phyloP scores from a whole-genome alignment of 345 rosid species.

The Melaleuca quinquenervia region DNA sequence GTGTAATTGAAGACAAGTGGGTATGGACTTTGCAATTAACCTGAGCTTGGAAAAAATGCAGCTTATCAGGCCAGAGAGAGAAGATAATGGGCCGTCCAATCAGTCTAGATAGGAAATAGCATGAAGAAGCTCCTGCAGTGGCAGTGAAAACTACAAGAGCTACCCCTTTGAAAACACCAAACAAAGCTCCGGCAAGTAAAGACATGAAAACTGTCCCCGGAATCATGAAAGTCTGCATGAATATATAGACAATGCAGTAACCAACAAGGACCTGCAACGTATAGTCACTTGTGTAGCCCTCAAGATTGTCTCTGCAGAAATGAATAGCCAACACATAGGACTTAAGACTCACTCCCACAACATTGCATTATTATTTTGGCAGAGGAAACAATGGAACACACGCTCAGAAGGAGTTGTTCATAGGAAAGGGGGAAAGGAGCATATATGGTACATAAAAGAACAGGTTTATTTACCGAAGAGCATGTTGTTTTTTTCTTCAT shows the following conservation, averaged over 20 bases:
- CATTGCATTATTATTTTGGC: neutral
- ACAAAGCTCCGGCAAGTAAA: conserved; percentile 88
- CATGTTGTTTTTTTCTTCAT: neutral
- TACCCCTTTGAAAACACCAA: conserved; percentile 82
- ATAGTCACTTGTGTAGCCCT: conserved; percentile 80
- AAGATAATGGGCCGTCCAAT: conserved; percentile 78
- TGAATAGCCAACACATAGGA: neutral
- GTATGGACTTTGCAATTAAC: conserved; percentile 12
- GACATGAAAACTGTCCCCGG: conserved; percentile 95
- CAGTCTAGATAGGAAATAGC: conserved; percentile 73
- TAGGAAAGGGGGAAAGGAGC: neutral
- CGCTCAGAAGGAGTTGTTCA: neutral
- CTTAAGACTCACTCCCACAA: neutral
- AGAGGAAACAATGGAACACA: neutral
- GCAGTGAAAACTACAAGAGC: conserved; percentile 77
- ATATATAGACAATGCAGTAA: conserved; percentile 66
- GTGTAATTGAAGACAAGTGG: neutral
- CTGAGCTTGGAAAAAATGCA: conserved; percentile 85
- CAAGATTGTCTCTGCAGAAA: conserved; percentile 68
- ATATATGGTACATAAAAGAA: neutral
- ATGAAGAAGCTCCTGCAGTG: conserved; percentile 96
- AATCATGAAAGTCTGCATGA: conserved; percentile 96
- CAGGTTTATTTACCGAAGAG: neutral
- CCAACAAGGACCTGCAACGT: conserved; percentile 76
- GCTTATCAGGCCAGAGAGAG: conserved; percentile 86